A percentile compares a stretch with the other conserved stretches of the same genome.
Conservation (phyloP, 768 basidiomycete species). For the Tricholoma furcatifolium region DNA sequence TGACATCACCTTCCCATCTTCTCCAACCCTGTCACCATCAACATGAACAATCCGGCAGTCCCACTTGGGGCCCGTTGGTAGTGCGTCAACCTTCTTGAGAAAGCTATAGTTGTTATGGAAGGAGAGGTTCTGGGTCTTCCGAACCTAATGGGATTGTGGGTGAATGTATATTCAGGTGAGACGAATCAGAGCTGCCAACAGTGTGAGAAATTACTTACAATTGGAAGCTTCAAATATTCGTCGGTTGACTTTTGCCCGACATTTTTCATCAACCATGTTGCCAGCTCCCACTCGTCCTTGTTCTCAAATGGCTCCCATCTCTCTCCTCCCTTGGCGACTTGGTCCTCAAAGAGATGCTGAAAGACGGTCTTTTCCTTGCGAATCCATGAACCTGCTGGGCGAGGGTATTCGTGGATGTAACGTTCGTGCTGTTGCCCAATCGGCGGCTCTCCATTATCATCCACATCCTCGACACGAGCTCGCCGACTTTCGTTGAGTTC, state of each 20-base stretch:
- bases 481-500: background rate
- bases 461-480: background rate
- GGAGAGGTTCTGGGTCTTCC: conserved; percentile 9
- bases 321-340: background rate
- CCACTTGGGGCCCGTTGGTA: conserved; percentile 25
- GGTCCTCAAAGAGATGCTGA: background rate
- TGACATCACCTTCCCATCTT: conserved; percentile 4
- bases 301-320: conserved; percentile 10
- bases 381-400: conserved; percentile 1
- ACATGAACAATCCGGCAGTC: conserved; percentile 18
- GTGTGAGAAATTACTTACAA: conserved; percentile 17
- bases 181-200: conserved; percentile 10
- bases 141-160: background rate
- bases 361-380: background rate
- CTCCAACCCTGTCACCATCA: conserved; percentile 14
- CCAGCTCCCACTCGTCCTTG: conserved; percentile 33
- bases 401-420: background rate
- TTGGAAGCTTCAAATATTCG: conserved; percentile 28
- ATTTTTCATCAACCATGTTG: conserved; percentile 26
- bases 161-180: background rate
- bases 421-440: background rate
- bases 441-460: conserved; percentile 1
- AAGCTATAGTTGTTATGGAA: conserved; percentile 24
- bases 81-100: conserved; percentile 23
- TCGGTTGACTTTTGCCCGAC: conserved; percentile 28